Evolutionary conservation across 2,329 filamentous ascomycete genomes (phyloP), one percentile per base, ranked within the genome.

Genomic region (Neonectria sp.): DNA sequence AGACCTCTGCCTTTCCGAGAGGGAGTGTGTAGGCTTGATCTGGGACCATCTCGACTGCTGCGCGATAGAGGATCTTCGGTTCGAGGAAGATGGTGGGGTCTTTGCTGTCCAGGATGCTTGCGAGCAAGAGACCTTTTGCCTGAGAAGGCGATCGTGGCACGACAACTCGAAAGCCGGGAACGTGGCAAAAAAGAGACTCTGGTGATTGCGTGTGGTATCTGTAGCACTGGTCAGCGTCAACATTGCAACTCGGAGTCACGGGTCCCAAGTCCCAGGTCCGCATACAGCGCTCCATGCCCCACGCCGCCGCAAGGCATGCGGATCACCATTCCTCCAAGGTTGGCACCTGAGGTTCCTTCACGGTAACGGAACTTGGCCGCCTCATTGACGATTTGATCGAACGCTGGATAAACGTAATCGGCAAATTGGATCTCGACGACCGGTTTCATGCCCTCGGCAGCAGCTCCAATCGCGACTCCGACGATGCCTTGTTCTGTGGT

Each of bases 391-490:
- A 97, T 88, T 83, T 97, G 95, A 77, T 97, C 95, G 76, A 97
- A 97, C 0, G 95, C 94, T 2, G 95, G 94, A 79, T 91, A 97
- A 56, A 97, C 91, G 79, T 97, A 97, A 78, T 97, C 95, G 60
- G 95, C 95, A 77, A 97, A 97, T 79, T 97, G 95, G 58, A 97
- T 94, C 83, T 98, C 95, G 0, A 95, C 95, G 13, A 98, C 89
- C 0, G 95, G 94, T 67, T 92, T 92, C 92, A 97, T 94, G 21
- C 95, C 95, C 82, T 97, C 92, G 8, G 93, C 93, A 0, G 95
- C 95, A 43, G 91, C 90, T 2, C 95, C 95, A 71, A 98, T 94
- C 13, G 92, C 95, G 77, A 97, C 98, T 0, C 95, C 95, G 56
- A 96, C 88, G 71, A 98, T 95, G 1, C 95, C 95, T 81, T 98